A percentile compares a stretch with the other conserved stretches of the same genome.
phyloP scores from a whole-genome alignment of 345 rosid genomes.

The Ailanthus altissimus region DNA sequence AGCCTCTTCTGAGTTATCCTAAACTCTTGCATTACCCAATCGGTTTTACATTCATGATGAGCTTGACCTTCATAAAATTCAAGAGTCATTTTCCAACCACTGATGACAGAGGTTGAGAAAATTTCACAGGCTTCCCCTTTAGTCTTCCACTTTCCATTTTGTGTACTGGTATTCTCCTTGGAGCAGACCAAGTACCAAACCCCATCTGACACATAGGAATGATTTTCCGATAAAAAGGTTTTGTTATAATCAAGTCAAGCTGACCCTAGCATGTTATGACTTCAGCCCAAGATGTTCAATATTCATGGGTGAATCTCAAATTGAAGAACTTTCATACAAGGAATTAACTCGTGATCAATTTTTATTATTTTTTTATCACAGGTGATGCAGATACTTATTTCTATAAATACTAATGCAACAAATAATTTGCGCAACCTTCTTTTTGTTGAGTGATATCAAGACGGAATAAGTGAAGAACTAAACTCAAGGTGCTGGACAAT shows the following conservation, averaged over 20 bases:
- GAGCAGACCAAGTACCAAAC: slow-evolving; percentile 42
- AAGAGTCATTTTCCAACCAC: slow-evolving; percentile 49
- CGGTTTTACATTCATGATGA: slow-evolving; percentile 33
- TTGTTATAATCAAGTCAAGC: background rate
- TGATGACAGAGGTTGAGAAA: slow-evolving; percentile 35
- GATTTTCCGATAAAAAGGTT: background rate
- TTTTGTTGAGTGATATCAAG: background rate
- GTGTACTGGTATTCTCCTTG: slow-evolving; percentile 18
- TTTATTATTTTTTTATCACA: background rate
- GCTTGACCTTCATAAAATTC: slow-evolving; percentile 38
- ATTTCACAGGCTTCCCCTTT: slow-evolving; percentile 40
- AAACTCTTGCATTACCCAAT: slow-evolving; percentile 49
- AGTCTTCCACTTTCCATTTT: slow-evolving; percentile 43
- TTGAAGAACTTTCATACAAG: background rate
- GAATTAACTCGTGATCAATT: background rate
- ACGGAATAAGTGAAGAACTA: background rate
- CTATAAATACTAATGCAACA: background rate
- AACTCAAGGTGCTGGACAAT: background rate
- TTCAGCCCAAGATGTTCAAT: no score
- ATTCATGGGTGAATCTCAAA: background rate
- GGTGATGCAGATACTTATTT: slow-evolving; percentile 1
- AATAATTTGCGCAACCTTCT: no score
- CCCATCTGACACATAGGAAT: slow-evolving; percentile 29
- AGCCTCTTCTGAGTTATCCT: slow-evolving; percentile 33
- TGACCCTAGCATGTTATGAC: background rate